Evolutionary conservation across 768 basidiomycete species (phyloP), one percentile per base, ranked within the genome.

Genomic region (Serendipita sp.): DNA sequence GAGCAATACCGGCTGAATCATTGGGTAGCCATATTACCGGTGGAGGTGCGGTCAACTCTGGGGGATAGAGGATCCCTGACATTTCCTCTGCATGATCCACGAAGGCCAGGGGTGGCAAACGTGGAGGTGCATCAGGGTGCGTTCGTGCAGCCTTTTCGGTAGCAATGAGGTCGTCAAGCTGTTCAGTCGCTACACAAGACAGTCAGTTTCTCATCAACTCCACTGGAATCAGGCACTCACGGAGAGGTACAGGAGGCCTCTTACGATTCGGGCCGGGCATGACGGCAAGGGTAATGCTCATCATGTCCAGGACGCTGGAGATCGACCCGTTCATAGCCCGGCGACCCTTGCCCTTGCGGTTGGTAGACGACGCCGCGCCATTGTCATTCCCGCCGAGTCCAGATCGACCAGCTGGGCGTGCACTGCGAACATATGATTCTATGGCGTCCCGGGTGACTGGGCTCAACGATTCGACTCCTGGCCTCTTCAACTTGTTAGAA

Each of bases 21-120:
- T 86, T 84, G 0, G 86, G 86, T n/a, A 90, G 76, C 89, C 89
- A 90, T 60, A 92, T 86, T 64, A 86, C 82, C 0, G 88, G 88
- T 20, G 79, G 75, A 17, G 88, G 86, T 13, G 86, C 86, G 65
- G 88, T 79, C 42, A 90, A 77, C 71, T 88, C 88, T 1, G 88
- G 86, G 3, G 89, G 86, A 69, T 90, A 92, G 42, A 92, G 74
- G 62, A 90, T 82, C 16, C 83, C 82, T 3, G 81, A 79, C 80
- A 86, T 84, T 67, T 88, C 84, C 68, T 86, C 83, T 14, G 85
- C 83, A 66, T 88, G 86, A 70, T 88, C 86, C 1, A 81, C 77
- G 67, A 89, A 87, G 3, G 85, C 75, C 26, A 87, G 71, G 9
- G 82, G 78, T 9, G 86, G 86, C 2, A 86, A 77, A 66, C 79